phyloP scores from a whole-genome alignment of 2,329 filamentous ascomycete genomes.

The Orbilia oligospora region DNA sequence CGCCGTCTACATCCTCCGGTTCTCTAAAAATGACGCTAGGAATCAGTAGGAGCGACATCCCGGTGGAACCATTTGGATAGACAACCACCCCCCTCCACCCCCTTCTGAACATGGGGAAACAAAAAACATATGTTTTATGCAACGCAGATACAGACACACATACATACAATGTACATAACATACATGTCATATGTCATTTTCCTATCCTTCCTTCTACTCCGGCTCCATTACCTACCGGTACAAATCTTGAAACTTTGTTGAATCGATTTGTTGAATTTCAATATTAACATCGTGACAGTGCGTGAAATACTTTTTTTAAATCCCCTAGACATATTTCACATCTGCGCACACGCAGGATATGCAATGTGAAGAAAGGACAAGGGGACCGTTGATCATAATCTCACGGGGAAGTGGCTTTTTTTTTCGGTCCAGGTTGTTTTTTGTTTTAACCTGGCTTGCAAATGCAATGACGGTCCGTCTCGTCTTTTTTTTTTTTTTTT shows the following conservation, averaged over 20 bases:
- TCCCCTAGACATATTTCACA: background rate
- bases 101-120: conserved; percentile 36
- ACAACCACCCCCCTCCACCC: background rate
- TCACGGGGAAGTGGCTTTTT: conserved; percentile 43
- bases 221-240: background rate
- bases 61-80: conserved; percentile 19
- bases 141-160: conserved; percentile 46
- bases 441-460: background rate
- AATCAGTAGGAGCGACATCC: conserved; percentile 42
- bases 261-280: conserved; percentile 14
- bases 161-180: conserved; percentile 18
- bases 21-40: conserved; percentile 44
- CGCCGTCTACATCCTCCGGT: background rate
- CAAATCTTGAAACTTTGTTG: background rate
- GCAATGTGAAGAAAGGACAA: conserved; percentile 19
- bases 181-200: background rate
- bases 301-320: conserved; percentile 23
- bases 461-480: conserved; percentile 10
- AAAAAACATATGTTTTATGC: conserved; percentile 21
- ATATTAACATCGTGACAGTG: conserved; percentile 7
- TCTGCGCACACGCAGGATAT: conserved; percentile 17
- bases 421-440: conserved; percentile 29
- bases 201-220: background rate
- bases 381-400: conserved; percentile 38
- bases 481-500: background rate